Evolutionary conservation across 2,329 filamentous ascomycete species (phyloP).

Genomic region (Phialocephala sp.): DNA sequence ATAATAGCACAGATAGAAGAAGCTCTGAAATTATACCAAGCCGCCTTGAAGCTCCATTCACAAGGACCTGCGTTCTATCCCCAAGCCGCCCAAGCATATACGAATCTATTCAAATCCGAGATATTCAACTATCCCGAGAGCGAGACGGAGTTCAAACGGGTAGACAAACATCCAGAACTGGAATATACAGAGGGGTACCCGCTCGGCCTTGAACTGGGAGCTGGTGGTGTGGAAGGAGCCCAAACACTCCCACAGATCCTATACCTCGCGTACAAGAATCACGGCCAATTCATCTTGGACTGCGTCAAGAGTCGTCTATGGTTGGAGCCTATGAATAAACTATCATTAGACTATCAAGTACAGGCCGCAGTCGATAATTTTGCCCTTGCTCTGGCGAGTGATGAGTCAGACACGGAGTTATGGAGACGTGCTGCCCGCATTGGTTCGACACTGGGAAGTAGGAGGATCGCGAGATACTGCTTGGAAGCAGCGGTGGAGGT

Average conservation of each 20-base stretch:
- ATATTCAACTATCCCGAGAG: constrained; percentile 94
- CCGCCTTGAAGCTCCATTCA: constrained; percentile 86
- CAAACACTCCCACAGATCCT: constrained; percentile 86
- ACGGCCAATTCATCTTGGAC: constrained; percentile 91
- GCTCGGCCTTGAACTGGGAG: constrained; percentile 59
- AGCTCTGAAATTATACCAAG: constrained; percentile 92
- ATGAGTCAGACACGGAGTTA: constrained; percentile 70
- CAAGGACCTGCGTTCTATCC: constrained; percentile 79
- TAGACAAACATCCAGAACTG: constrained; percentile 60
- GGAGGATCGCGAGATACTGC: constrained; percentile 64
- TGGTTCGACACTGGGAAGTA: constrained; percentile 61
- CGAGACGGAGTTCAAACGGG: constrained; percentile 79
- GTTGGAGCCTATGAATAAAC: constrained; percentile 47
- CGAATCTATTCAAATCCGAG: constrained; percentile 84
- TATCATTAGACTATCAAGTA: constrained; percentile 42
- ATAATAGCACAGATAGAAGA: constrained; percentile 74
- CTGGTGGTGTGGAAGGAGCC: constrained; percentile 71
- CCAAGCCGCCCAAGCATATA: constrained; percentile 81
- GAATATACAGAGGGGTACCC: constrained; percentile 56
- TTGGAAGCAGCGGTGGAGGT: constrained; percentile 70
- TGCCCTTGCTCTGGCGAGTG: constrained; percentile 63
- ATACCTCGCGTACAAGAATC: constrained; percentile 94
- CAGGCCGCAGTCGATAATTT: constrained; percentile 60
- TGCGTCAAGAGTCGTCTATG: constrained; percentile 60
- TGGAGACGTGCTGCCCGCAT: constrained; percentile 67